Evolutionary conservation across 176 grass and related monocot species (phyloP).

Genomic region (Musa troglodytarum): DNA sequence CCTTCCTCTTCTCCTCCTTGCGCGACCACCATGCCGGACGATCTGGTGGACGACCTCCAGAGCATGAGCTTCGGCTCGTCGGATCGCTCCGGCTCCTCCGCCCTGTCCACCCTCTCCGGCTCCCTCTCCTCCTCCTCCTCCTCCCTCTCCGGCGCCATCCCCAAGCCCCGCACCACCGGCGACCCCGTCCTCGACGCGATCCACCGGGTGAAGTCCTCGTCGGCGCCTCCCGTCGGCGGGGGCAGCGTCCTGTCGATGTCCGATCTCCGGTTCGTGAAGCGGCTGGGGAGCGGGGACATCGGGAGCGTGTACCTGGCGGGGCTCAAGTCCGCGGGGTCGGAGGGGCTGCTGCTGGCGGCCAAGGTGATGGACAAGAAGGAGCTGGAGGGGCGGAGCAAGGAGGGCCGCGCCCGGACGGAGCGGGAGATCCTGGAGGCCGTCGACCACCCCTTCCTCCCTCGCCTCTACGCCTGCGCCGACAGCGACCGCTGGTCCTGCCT

Average conservation of each 20-base stretch:
- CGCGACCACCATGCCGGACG: slow-evolving; percentile 21
- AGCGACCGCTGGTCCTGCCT: slow-evolving; percentile 81
- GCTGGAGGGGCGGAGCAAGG: slow-evolving; percentile 69
- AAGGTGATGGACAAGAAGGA: slow-evolving; percentile 96
- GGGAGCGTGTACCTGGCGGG: slow-evolving; percentile 95
- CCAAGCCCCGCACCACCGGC: not conserved
- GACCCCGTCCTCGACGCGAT: not conserved
- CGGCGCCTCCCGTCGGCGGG: not conserved
- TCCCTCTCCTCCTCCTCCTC: slow-evolving; percentile 56
- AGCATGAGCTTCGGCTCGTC: slow-evolving; percentile 96
- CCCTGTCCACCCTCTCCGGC: slow-evolving; percentile 52
- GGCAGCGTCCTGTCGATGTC: slow-evolving; percentile 33
- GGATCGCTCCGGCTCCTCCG: slow-evolving; percentile 69
- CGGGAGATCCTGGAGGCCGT: slow-evolving; percentile 87
- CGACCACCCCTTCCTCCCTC: slow-evolving; percentile 88
- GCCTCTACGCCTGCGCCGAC: slow-evolving; percentile 64
- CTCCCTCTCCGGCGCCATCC: slow-evolving; percentile 28
- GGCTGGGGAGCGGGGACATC: slow-evolving; percentile 80
- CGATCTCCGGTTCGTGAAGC: slow-evolving; percentile 63
- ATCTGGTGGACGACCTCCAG: slow-evolving; percentile 64
- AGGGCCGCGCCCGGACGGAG: slow-evolving; percentile 76
- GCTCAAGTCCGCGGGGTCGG: slow-evolving; percentile 25
- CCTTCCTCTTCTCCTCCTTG: not conserved
- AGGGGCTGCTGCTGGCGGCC: slow-evolving; percentile 47
- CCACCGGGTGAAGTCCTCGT: slow-evolving; percentile 25